Percentiles rank a stretch among this genome's conserved stretches.
Evolutionary conservation across 2,329 filamentous ascomycete genomes (phyloP).

Genomic region (Ceratocystis alfenasii): DNA sequence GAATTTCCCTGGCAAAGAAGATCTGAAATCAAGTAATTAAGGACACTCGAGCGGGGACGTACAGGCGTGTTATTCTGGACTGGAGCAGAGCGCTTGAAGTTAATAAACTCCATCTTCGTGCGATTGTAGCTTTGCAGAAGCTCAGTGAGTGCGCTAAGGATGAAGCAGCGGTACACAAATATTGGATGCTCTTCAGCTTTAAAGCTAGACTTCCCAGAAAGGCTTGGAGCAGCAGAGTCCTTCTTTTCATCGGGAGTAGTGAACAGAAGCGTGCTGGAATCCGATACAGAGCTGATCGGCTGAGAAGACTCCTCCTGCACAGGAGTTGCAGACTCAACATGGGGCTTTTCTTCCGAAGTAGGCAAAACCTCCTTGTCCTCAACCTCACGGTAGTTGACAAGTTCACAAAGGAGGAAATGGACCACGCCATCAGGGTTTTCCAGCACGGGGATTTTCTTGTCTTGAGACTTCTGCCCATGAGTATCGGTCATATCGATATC

Average conservation of each 20-base stretch:
- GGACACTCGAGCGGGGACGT: slow-evolving; percentile 80
- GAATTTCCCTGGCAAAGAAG: slow-evolving; percentile 52
- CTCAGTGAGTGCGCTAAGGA: slow-evolving; percentile 84
- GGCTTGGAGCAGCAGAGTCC: slow-evolving; percentile 51
- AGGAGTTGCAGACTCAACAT: not conserved
- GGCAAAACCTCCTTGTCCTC: slow-evolving; percentile 57
- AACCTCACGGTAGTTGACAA: slow-evolving; percentile 83
- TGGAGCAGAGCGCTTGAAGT: slow-evolving; percentile 88
- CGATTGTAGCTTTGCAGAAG: slow-evolving; percentile 84
- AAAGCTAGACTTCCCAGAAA: slow-evolving; percentile 56
- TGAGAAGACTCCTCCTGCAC: too few species aligned
- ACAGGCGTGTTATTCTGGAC: slow-evolving; percentile 76
- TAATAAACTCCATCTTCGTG: slow-evolving; percentile 97
- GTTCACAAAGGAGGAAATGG: slow-evolving; percentile 83
- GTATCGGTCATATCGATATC: slow-evolving; percentile 50
- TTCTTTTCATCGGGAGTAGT: slow-evolving; percentile 32
- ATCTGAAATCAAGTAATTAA: slow-evolving; percentile 85
- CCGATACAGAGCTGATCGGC: not conserved
- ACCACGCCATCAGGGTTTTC: slow-evolving; percentile 92
- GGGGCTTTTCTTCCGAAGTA: slow-evolving; percentile 22
- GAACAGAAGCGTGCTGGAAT: not conserved
- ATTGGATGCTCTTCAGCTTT: slow-evolving; percentile 89
- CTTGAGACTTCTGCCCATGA: slow-evolving; percentile 50
- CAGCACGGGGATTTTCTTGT: slow-evolving; percentile 63
- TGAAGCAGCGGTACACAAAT: slow-evolving; percentile 90